Percentiles rank a stretch among this genome's conserved stretches.
Conservation (phyloP, 345 rosid genomes). For the Psidium guajava region DNA sequence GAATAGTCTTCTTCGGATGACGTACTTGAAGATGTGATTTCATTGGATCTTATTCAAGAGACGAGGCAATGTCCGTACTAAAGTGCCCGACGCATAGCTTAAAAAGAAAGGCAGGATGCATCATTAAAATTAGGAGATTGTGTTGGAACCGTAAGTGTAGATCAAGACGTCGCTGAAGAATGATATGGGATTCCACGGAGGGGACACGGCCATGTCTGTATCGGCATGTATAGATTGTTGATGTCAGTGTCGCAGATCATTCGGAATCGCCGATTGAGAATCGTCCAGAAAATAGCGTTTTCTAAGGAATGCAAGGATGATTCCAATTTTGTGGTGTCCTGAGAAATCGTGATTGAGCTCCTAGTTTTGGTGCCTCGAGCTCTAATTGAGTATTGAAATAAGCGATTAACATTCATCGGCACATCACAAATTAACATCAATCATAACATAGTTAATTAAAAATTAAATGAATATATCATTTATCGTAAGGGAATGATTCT, state of each 20-base stretch:
- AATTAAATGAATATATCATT: not conserved
- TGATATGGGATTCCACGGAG: not conserved
- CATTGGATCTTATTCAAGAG: not conserved
- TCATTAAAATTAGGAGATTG: not conserved
- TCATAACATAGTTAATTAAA: not conserved
- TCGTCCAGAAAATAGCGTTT: not conserved
- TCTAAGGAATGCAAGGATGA: not conserved
- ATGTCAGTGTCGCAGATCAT: not conserved
- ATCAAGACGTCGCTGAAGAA: not conserved
- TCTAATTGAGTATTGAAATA: not conserved
- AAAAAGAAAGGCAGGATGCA: not conserved
- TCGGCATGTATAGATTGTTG: not conserved
- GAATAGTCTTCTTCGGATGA: not conserved
- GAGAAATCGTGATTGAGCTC: not conserved
- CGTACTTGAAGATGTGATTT: not conserved
- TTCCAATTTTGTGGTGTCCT: not conserved
- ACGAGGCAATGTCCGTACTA: not conserved
- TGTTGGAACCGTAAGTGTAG: not conserved
- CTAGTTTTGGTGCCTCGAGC: not conserved
- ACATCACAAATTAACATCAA: not conserved
- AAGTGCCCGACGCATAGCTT: not conserved
- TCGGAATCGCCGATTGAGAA: not conserved
- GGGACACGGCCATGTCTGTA: not conserved
- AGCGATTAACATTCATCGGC: not conserved
- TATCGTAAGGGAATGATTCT: not conserved